A percentile compares a stretch with the other conserved stretches of the same genome.
These are phyloP conservation scores for Calonectria pauciramosa DNA, from an alignment of 2,329 filamentous ascomycete genomes.

Conservation along the genomic window DNA sequence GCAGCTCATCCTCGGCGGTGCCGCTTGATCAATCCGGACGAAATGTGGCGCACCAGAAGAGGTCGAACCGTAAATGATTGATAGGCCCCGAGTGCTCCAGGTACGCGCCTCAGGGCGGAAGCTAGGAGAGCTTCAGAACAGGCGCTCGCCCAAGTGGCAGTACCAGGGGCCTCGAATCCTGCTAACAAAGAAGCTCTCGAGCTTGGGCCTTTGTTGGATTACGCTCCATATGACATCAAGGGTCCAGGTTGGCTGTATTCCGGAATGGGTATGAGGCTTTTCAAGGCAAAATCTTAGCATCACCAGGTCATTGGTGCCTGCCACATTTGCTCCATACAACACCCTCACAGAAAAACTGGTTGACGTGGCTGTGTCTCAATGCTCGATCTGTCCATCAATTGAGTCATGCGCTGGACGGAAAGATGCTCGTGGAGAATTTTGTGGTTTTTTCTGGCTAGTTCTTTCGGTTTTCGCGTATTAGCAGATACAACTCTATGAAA, in stretches of 20 bases:
- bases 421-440: background rate
- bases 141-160: background rate
- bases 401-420: background rate
- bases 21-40: slow-evolving; percentile 4
- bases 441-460: background rate
- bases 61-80: background rate
- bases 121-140: slow-evolving; percentile 4
- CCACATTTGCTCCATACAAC: background rate
- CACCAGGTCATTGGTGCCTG: background rate
- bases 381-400: background rate
- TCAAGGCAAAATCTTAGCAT: background rate
- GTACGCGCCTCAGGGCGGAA: background rate
- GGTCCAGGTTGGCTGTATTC: background rate
- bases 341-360: background rate
- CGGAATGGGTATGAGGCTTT: background rate
- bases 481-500: background rate
- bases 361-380: background rate
- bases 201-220: background rate
- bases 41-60: background rate
- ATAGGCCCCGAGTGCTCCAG: background rate
- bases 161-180: background rate
- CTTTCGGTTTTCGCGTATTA: background rate
- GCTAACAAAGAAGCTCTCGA: background rate
- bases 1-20: background rate
- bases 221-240: background rate